These are phyloP conservation scores for Tetrahymena elliotti DNA, from an alignment of 73 alveolate species.

Conservation along the genomic window DNA sequence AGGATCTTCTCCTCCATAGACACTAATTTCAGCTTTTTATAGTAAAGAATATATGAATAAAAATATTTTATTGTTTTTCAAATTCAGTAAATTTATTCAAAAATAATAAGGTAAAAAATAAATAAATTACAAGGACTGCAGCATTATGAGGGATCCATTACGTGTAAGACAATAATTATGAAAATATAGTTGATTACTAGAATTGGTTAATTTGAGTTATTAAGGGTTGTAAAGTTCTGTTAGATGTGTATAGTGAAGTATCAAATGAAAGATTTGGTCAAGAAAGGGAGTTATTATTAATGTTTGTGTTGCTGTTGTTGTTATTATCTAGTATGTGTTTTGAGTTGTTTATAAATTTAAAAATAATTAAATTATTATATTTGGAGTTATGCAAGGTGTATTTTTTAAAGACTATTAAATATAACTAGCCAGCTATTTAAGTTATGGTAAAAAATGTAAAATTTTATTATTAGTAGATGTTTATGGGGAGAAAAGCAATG, in stretches of 20 bases:
- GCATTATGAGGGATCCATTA: not conserved
- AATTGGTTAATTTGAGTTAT: no score
- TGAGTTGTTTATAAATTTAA: not conserved
- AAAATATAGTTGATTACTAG: no score
- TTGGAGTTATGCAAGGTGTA: not conserved
- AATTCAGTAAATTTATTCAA: not conserved
- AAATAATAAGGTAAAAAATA: not conserved
- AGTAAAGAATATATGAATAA: not conserved
- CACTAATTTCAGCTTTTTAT: not conserved
- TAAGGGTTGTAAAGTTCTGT: no score
- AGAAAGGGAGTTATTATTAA: not conserved
- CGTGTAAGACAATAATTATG: not conserved
- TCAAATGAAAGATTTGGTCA: no score
- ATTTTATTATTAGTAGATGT: not conserved
- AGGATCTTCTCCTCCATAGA: not conserved
- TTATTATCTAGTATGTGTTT: not conserved
- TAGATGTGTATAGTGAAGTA: no score
- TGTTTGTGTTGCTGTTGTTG: not conserved
- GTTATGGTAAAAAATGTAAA: not conserved
- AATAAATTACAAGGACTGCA: not conserved
- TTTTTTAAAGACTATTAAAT: not conserved
- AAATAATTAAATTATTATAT: no score
- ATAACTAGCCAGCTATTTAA: not conserved
- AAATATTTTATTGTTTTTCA: not conserved
- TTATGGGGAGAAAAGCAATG: not conserved